A percentile compares a stretch with the other conserved stretches of the same genome.
These are phyloP conservation scores for Aspergillus eucalypticola DNA, from an alignment of 2,329 filamentous ascomycete genomes.

Conservation along the genomic window DNA sequence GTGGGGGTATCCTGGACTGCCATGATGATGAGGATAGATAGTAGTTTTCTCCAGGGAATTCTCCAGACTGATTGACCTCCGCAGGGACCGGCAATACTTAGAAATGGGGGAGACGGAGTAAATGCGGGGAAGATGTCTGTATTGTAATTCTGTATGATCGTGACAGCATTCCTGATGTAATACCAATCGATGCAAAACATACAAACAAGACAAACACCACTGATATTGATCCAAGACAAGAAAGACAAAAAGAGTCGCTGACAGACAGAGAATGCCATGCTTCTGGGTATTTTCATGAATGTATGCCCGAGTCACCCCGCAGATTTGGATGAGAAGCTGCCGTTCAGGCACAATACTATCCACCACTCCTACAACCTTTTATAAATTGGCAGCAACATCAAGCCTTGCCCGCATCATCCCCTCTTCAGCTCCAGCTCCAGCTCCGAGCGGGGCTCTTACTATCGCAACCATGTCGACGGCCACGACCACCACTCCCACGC, in stretches of 20 bases:
- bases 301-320: background rate
- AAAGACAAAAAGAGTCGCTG: background rate
- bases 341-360: background rate
- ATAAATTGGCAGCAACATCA: background rate
- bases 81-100: background rate
- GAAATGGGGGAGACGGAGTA: background rate
- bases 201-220: constrained; percentile 19
- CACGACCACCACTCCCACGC: constrained; percentile 18
- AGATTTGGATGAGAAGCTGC: background rate
- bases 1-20: background rate
- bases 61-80: background rate
- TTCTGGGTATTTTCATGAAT: background rate
- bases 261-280: background rate
- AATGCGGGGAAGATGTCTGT: background rate
- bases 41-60: background rate
- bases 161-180: background rate
- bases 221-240: constrained; percentile 4
- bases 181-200: constrained; percentile 8
- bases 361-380: background rate
- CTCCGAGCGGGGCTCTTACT: constrained; percentile 17
- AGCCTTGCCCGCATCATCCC: background rate
- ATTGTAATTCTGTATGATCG: background rate
- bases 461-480: constrained; percentile 34
- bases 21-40: background rate
- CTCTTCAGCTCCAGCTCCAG: background rate